Conservation (phyloP, 179 eudicot species). For the Camellia oleifera region DNA sequence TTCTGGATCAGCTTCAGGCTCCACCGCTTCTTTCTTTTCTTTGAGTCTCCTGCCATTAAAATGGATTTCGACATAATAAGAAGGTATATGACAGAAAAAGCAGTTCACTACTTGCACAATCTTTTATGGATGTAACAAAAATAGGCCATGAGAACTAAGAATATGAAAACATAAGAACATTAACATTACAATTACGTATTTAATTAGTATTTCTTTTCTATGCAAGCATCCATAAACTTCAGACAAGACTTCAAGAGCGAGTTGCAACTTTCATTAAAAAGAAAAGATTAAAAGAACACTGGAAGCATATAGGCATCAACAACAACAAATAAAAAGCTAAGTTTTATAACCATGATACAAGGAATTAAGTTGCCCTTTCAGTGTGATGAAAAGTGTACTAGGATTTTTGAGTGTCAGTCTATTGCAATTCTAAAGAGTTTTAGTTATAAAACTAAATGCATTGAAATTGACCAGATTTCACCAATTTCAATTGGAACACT, state of each 20-base stretch:
- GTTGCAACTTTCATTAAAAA: not conserved
- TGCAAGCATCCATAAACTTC: not conserved
- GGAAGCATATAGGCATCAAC: not conserved
- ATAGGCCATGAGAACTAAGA: not conserved
- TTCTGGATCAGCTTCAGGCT: conserved; percentile 96
- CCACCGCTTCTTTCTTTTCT: conserved; percentile 74
- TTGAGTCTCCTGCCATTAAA: conserved; percentile 62
- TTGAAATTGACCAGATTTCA: not conserved
- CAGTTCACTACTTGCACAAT: conserved; percentile 3
- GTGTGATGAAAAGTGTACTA: not conserved
- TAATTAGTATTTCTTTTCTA: not conserved
- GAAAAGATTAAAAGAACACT: not conserved
- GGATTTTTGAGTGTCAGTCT: not conserved
- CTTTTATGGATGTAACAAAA: not conserved
- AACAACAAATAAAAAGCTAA: not conserved
- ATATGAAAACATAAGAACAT: not conserved
- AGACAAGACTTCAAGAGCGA: not conserved
- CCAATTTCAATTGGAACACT: not conserved
- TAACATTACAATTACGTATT: not conserved
- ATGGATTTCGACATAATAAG: conserved; percentile 30
- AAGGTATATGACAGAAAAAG: not conserved
- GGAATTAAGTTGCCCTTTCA: not conserved
- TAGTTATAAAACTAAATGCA: not conserved
- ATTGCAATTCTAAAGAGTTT: not conserved
- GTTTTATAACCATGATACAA: not conserved